These are phyloP conservation scores for Cerrena zonata DNA, from an alignment of 1,284 basidiomycete genomes.

Conservation along the genomic window DNA sequence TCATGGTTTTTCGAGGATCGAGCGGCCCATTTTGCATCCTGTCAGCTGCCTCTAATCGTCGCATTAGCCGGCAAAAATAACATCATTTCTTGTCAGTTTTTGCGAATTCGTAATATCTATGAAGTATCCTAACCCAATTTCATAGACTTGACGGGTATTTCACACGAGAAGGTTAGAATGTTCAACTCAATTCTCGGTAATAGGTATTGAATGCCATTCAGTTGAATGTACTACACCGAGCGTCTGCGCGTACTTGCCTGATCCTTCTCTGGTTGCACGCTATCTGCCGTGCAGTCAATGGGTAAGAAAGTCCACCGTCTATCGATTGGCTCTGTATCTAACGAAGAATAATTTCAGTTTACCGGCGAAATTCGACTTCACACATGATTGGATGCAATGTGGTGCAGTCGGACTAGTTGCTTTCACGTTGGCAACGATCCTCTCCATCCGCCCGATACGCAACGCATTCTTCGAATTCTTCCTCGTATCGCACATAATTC, in stretches of 20 bases:
- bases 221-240: conserved; percentile 34
- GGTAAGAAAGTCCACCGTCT: conserved; percentile 15
- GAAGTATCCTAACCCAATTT: background rate
- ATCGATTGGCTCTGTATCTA: background rate
- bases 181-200: background rate
- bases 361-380: conserved; percentile 25
- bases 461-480: conserved; percentile 42
- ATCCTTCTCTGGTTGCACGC: conserved; percentile 34
- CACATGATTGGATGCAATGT: conserved; percentile 30
- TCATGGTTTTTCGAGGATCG: conserved; percentile 32
- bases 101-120: too few relatives aligned
- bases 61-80: conserved; percentile 45
- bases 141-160: conserved; percentile 38
- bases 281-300: conserved; percentile 19
- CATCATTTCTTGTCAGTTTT: conserved; percentile 36
- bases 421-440: conserved; percentile 35
- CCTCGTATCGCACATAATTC: conserved; percentile 39
- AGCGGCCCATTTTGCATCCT: conserved; percentile 35
- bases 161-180: conserved; percentile 38
- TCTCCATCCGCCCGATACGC: conserved; percentile 37
- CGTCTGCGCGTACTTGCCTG: conserved; percentile 30
- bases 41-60: conserved; percentile 40
- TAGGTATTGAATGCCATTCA: conserved; percentile 6
- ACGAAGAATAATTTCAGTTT: conserved; percentile 17
- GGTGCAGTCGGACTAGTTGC: conserved; percentile 35